These are phyloP conservation scores for Leptographium wingfieldii DNA, from an alignment of 2,329 filamentous ascomycete genomes.

Conservation along the genomic window DNA sequence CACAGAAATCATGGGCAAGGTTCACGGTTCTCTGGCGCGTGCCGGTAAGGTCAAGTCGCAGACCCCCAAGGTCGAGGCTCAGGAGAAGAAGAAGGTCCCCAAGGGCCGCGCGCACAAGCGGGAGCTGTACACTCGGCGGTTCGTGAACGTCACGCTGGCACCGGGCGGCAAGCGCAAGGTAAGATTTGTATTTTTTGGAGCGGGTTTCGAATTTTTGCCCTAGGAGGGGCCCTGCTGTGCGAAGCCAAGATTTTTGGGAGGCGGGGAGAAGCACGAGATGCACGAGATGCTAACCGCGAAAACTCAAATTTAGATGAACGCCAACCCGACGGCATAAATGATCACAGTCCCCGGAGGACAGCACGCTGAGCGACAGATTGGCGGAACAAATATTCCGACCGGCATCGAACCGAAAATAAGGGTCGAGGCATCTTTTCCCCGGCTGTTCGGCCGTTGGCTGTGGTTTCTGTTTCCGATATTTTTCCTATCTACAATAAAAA, in stretches of 20 bases:
- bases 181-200: slow-evolving; percentile 10
- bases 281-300: not conserved
- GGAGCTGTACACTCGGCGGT: slow-evolving; percentile 89
- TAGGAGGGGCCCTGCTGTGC: no score
- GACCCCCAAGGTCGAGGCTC: slow-evolving; percentile 78
- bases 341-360: not conserved
- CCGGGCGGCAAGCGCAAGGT: slow-evolving; percentile 96
- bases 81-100: slow-evolving; percentile 94
- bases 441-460: not conserved
- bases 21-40: slow-evolving; percentile 13
- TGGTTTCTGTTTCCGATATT: not conserved
- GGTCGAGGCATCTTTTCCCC: not conserved
- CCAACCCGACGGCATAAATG: slow-evolving; percentile 10
- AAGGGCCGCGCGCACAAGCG: slow-evolving; percentile 98
- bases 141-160: slow-evolving; percentile 90
- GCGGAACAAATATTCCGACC: not conserved
- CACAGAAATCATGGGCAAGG: slow-evolving; percentile 12
- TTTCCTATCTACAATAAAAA: not conserved
- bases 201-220: not conserved
- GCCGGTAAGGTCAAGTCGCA: slow-evolving; percentile 93
- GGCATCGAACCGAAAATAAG: not conserved
- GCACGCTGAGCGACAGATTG: not conserved
- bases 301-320: slow-evolving; percentile 10
- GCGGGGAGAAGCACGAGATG: not conserved
- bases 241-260: not conserved